A percentile compares a stretch with the other conserved stretches of the same genome.
phyloP scores from a whole-genome alignment of 2,329 filamentous ascomycete species.

The Myriangium duriaei region DNA sequence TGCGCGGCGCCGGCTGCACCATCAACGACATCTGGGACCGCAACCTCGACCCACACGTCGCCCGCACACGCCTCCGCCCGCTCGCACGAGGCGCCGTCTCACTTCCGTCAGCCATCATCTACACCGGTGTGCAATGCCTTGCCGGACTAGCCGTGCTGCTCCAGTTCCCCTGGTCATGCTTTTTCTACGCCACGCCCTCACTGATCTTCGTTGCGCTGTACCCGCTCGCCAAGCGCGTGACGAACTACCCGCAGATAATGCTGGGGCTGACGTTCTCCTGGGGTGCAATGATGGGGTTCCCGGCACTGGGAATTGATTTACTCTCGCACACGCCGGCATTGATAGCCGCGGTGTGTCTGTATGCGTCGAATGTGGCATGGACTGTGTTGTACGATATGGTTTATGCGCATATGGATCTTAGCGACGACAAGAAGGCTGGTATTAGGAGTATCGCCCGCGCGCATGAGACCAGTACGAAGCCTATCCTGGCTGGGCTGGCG shows the following conservation, averaged over 20 bases:
- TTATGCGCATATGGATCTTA: conserved; percentile 84
- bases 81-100: conserved; percentile 69
- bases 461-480: conserved; percentile 65
- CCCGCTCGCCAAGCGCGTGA: conserved; percentile 73
- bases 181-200: conserved; percentile 67
- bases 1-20: conserved; percentile 78
- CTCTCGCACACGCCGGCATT: conserved; percentile 50
- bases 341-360: conserved; percentile 55
- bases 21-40: conserved; percentile 89
- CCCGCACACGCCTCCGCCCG: conserved; percentile 63
- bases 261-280: conserved; percentile 78
- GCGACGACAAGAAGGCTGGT: conserved; percentile 71
- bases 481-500: conserved; percentile 58
- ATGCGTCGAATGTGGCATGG: conserved; percentile 72
- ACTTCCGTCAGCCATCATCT: conserved; percentile 58
- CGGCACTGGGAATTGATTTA: conserved; percentile 68
- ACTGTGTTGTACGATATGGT: conserved; percentile 86
- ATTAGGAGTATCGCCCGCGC: conserved; percentile 81
- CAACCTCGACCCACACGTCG: conserved; percentile 70
- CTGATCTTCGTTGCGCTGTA: conserved; percentile 63
- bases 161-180: conserved; percentile 61
- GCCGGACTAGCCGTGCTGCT: conserved; percentile 61
- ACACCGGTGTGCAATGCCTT: conserved; percentile 61
- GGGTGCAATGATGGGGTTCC: conserved; percentile 81
- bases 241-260: conserved; percentile 75